Evolutionary conservation across 148 eudicot genomes (phyloP).

Genomic region (Arctostaphylos glauca): DNA sequence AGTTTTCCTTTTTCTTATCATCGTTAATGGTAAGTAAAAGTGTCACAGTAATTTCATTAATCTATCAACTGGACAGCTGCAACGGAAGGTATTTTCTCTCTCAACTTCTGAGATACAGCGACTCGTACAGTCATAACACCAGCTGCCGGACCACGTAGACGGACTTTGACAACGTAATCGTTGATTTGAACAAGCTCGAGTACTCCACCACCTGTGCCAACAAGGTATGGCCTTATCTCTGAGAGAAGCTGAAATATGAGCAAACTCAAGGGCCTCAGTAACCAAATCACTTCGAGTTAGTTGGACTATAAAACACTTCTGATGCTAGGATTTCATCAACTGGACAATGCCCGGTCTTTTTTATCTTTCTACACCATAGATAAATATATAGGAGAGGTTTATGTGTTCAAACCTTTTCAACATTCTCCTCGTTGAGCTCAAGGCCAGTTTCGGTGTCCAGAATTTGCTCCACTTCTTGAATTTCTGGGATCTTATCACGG

Average conservation of each 20-base stretch:
- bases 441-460: constrained; percentile 89
- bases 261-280: background rate
- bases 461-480: constrained; percentile 76
- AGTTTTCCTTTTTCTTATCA: constrained; percentile 25
- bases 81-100: constrained; percentile 82
- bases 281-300: background rate
- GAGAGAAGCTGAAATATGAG: constrained; percentile 55
- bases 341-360: background rate
- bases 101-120: constrained; percentile 80
- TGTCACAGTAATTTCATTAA: constrained; percentile 13
- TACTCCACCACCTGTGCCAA: constrained; percentile 93
- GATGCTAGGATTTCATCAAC: no score
- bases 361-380: background rate
- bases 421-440: constrained; percentile 77
- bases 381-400: background rate
- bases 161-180: constrained; percentile 62
- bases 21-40: constrained; percentile 17
- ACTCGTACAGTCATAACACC: constrained; percentile 95
- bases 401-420: constrained; percentile 61
- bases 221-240: constrained; percentile 85
- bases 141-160: constrained; percentile 84
- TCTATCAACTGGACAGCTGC: constrained; percentile 86
- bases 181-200: constrained; percentile 68
- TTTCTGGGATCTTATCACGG: constrained; percentile 90
- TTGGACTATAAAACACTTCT: no score